Evolutionary conservation across 2,329 filamentous ascomycete genomes (phyloP).

Genomic region (Aquanectria penicillioides): DNA sequence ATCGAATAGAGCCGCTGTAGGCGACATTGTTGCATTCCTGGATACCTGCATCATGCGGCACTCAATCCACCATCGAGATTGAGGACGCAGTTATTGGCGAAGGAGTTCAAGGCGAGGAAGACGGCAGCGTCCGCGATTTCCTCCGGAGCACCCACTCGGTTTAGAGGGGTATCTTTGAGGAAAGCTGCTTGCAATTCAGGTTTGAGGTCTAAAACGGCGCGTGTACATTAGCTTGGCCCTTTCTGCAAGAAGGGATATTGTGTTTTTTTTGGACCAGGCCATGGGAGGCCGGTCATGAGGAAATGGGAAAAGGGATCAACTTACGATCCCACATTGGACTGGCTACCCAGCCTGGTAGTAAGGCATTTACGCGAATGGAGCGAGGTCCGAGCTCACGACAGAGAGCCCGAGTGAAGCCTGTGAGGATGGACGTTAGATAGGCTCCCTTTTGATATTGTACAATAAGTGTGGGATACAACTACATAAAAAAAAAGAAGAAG

Average conservation of each 20-base stretch:
- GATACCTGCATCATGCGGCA: constrained; percentile 59
- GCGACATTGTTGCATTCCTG: constrained; percentile 19
- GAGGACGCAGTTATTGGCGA: constrained; percentile 87
- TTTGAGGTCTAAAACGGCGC: constrained; percentile 47
- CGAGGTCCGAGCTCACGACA: constrained; percentile 69
- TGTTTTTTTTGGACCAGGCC: constrained; percentile 6
- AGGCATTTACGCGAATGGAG: constrained; percentile 79
- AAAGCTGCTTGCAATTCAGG: constrained; percentile 50
- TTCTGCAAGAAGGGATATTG: constrained; percentile 25
- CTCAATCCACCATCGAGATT: constrained; percentile 88
- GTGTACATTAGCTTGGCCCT: constrained; percentile 53
- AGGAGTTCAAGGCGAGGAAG: constrained; percentile 81
- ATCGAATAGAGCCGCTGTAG: constrained; percentile 32
- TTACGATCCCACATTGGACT: constrained; percentile 82
- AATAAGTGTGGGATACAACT: constrained; percentile 30
- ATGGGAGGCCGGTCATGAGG: constrained; percentile 17
- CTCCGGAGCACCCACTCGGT: constrained; percentile 72
- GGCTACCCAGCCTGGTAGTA: constrained; percentile 84
- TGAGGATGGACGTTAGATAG: constrained; percentile 29
- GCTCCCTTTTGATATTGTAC: constrained; percentile 33
- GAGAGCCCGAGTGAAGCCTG: constrained; percentile 75
- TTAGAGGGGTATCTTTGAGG: constrained; percentile 66
- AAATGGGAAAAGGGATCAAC: constrained; percentile 38
- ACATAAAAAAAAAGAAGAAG: constrained; percentile 27
- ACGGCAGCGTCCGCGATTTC: constrained; percentile 86